Evolutionary conservation across 768 basidiomycete species (phyloP).

Genomic region (Filobasidium floriforme): DNA sequence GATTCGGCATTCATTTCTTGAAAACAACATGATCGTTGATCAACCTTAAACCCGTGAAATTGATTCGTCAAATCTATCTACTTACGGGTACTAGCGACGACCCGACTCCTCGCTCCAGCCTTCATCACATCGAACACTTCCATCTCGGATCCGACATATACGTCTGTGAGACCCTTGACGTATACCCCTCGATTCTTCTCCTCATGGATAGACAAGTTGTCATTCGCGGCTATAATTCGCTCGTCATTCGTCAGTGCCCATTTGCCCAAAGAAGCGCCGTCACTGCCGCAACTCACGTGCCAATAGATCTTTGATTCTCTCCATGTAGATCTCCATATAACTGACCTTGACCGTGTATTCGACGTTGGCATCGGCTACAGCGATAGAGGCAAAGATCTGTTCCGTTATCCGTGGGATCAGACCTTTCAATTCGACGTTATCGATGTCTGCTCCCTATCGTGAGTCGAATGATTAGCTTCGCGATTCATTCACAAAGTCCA

Average conservation of each 20-base stretch:
- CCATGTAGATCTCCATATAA: conserved; percentile 99
- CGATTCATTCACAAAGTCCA: not conserved
- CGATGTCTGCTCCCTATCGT: conserved; percentile 87
- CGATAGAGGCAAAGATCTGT: conserved; percentile 96
- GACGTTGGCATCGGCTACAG: conserved; percentile 85
- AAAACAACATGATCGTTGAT: not conserved
- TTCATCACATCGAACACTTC: conserved; percentile 99
- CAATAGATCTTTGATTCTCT: conserved; percentile 87
- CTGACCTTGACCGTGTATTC: conserved; percentile 99
- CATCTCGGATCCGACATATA: conserved; percentile 88
- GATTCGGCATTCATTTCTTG: conserved; percentile 99
- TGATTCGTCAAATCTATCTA: conserved; percentile 21
- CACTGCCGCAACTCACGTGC: conserved; percentile 61
- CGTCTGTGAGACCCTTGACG: conserved; percentile 93
- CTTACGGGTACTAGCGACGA: conserved; percentile 89
- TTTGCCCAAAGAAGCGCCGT: not conserved
- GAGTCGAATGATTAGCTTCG: not conserved
- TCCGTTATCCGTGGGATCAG: conserved; percentile 97
- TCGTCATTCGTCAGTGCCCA: not conserved
- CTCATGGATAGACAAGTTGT: conserved; percentile 96
- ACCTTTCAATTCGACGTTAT: conserved; percentile 83
- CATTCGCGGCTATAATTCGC: conserved; percentile 68
- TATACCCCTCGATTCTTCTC: conserved; percentile 97
- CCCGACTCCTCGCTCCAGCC: conserved; percentile 81
- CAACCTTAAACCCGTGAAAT: not conserved